These are phyloP conservation scores for grape (Vitis vinifera) DNA, from an alignment of 164 flowering plant genomes.

Conservation along the genomic window ASM3070453v1 NC_081805.1:5530001-5530500, in stretches of 20 bases:
- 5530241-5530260: not conserved
- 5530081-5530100: conserved; percentile 85
- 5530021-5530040: conserved; percentile 82
- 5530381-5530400: conserved; percentile 26
- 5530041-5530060: conserved; percentile 90
- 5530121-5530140: conserved; percentile 61
- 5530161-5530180: conserved; percentile 61
- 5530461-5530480: conserved; percentile 90
- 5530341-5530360: not conserved
- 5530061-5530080: conserved; percentile 85
- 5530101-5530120: conserved; percentile 88
- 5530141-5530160: conserved; percentile 24
- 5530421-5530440: conserved; percentile 87
- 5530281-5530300: not conserved
- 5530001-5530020: conserved; percentile 87
- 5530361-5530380: too few relatives aligned
- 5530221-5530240: not conserved
- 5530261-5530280: not conserved
- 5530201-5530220: conserved; percentile 55
- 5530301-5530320: not conserved
- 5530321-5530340: not conserved
- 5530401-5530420: conserved; percentile 49
- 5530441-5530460: conserved; percentile 84
- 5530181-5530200: conserved; percentile 67
- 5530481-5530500: conserved; percentile 80